Conservation (phyloP, 2,329 filamentous ascomycete species). For the Pyrenophora teres region DNA sequence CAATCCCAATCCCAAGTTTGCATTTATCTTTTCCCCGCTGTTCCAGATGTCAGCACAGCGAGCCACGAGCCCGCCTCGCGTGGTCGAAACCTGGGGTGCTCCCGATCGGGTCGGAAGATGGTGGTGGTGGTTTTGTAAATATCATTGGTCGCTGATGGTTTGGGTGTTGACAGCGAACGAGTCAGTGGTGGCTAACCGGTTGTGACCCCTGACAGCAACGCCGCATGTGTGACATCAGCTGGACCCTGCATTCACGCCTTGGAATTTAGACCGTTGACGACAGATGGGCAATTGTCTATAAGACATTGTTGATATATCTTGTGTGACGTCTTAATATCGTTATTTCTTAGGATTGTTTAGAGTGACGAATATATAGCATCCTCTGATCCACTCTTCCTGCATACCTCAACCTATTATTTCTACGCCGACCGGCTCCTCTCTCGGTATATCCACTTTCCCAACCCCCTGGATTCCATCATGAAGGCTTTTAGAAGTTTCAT, state of each 20-base stretch:
- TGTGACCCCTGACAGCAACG: conserved; percentile 12
- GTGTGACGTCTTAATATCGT: conserved; percentile 9
- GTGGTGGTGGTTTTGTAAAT: conserved; percentile 19
- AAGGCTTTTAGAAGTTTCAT: conserved; percentile 34
- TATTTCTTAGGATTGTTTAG: not conserved
- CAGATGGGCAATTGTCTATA: conserved; percentile 22
- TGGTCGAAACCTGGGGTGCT: conserved; percentile 21
- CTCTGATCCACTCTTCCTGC: not conserved
- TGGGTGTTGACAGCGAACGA: conserved; percentile 21
- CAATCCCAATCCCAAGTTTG: conserved; percentile 10
- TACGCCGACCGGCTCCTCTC: not conserved
- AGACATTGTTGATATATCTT: conserved; percentile 13
- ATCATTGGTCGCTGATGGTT: conserved; percentile 23
- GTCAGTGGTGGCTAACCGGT: conserved; percentile 26
- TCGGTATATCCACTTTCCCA: not conserved
- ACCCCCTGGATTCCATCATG: conserved; percentile 19
- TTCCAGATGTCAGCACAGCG: conserved; percentile 5
- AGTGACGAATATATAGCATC: not conserved
- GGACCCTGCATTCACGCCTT: conserved; percentile 27
- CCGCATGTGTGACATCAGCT: conserved; percentile 42
- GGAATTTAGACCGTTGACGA: conserved; percentile 13
- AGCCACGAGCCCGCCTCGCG: conserved; percentile 27
- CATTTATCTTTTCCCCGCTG: conserved; percentile 1
- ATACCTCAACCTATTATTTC: not conserved
- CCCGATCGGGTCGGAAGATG: conserved; percentile 13